Conservation (phyloP, 352 stramenopile genomes). For the Phytophthora megakarya region DNA sequence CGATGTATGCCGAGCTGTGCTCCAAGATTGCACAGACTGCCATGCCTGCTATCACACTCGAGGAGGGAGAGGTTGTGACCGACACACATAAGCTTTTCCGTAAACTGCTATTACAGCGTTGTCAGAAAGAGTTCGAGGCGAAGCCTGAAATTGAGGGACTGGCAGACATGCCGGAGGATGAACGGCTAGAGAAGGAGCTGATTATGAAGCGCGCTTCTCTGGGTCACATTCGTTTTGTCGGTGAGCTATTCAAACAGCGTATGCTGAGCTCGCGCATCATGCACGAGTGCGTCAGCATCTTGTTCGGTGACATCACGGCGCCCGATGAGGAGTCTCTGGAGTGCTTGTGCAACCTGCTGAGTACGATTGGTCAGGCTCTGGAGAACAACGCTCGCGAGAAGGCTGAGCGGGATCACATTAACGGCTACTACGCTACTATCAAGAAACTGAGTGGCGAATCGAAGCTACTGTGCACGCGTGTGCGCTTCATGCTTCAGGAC, state of each 20-base stretch:
- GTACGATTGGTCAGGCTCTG: slow-evolving; percentile 91
- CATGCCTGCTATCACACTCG: slow-evolving; percentile 78
- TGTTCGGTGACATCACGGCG: slow-evolving; percentile 79
- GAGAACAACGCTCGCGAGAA: slow-evolving; percentile 64
- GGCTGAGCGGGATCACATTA: slow-evolving; percentile 61
- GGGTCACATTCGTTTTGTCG: slow-evolving; percentile 96
- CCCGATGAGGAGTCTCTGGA: slow-evolving; percentile 95
- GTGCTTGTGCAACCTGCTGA: slow-evolving; percentile 95
- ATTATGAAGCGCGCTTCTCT: slow-evolving; percentile 83
- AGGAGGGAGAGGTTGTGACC: slow-evolving; percentile 58
- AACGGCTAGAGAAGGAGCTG: slow-evolving; percentile 75
- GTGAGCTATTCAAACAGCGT: slow-evolving; percentile 95
- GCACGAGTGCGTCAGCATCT: slow-evolving; percentile 87
- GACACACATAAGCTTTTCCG: slow-evolving; percentile 93
- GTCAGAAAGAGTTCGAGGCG: slow-evolving; percentile 95
- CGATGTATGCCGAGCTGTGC: slow-evolving; percentile 96
- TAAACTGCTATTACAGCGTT: slow-evolving; percentile 91
- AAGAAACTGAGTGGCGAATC: slow-evolving; percentile 69
- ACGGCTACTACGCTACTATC: slow-evolving; percentile 73
- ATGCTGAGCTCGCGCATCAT: slow-evolving; percentile 96
- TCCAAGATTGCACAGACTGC: slow-evolving; percentile 89
- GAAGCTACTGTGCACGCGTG: slow-evolving; percentile 71
- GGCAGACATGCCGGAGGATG: slow-evolving; percentile 57
- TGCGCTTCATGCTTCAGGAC: slow-evolving; percentile 88
- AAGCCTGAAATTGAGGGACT: slow-evolving; percentile 77